These are phyloP conservation scores for Sextonia rubra DNA, from an alignment of 164 flowering plant genomes.

Conservation along the genomic window DNA sequence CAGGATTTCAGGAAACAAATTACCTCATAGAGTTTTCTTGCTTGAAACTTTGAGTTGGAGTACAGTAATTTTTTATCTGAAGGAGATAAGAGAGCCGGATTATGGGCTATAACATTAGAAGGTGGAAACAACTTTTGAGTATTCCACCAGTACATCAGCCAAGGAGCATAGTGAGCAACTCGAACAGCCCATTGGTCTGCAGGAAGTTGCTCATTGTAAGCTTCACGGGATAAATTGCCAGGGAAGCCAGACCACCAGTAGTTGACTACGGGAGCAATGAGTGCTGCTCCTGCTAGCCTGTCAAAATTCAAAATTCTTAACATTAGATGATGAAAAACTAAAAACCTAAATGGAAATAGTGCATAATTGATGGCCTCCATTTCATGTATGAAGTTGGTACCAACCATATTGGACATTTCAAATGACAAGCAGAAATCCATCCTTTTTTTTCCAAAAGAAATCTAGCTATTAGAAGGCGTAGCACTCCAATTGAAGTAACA, in stretches of 20 bases:
- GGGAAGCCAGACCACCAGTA: conserved; percentile 90
- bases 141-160: conserved; percentile 88
- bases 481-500: too few relatives aligned
- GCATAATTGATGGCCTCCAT: neutral
- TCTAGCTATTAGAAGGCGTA: too few relatives aligned
- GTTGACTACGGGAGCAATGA: conserved; percentile 71
- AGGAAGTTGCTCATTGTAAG: conserved; percentile 30
- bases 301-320: neutral
- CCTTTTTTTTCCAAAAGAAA: too few relatives aligned
- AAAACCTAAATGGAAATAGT: neutral
- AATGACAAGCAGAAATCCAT: too few relatives aligned
- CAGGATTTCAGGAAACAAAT: neutral
- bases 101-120: conserved; percentile 29
- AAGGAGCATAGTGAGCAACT: conserved; percentile 65
- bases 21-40: conserved; percentile 21
- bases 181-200: conserved; percentile 67
- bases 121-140: conserved; percentile 70
- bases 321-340: neutral
- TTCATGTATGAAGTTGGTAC: neutral
- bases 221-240: conserved; percentile 53
- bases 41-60: conserved; percentile 9
- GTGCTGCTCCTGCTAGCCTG: conserved; percentile 78
- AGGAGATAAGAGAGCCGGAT: conserved; percentile 27
- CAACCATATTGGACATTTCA: too few relatives aligned
- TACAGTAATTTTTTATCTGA: conserved; percentile 36